Percentiles rank a stretch among this genome's conserved stretches.
These are phyloP conservation scores for Lachnum nothofagi DNA, from an alignment of 2,329 filamentous ascomycete species.

Conservation along the genomic window DNA sequence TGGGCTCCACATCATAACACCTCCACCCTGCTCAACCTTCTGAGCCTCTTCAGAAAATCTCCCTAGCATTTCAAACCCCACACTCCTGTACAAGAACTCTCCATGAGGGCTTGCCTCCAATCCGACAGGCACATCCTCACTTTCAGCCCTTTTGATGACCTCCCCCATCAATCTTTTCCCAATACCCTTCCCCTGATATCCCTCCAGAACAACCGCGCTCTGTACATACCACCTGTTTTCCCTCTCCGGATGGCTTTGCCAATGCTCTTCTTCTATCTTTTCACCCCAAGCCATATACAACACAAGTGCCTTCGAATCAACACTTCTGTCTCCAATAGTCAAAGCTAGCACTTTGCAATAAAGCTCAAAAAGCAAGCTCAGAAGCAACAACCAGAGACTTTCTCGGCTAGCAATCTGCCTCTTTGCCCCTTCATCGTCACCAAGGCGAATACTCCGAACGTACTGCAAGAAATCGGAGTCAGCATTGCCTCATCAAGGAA, in stretches of 20 bases:
- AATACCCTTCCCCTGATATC: conserved; percentile 23
- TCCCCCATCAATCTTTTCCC: conserved; percentile 28
- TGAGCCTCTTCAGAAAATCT: conserved; percentile 6
- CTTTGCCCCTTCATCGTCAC: conserved; percentile 21
- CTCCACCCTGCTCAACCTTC: conserved; percentile 4
- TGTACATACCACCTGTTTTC: conserved; percentile 25
- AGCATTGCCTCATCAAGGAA: no score
- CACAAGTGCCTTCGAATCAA: conserved; percentile 2
- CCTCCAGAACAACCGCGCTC: conserved; percentile 20
- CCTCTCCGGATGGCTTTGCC: conserved; percentile 17
- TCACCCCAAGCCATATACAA: conserved; percentile 6
- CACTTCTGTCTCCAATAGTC: conserved; percentile 7
- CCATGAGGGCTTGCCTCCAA: conserved; percentile 24
- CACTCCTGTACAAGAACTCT: conserved; percentile 23
- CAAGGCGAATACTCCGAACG: conserved; percentile 19
- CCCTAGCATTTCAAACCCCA: conserved; percentile 23
- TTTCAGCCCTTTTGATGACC: conserved; percentile 21
- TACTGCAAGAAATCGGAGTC: no score
- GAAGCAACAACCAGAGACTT: conserved; percentile 5
- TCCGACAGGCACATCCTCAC: conserved; percentile 22
- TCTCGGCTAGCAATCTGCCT: conserved; percentile 8
- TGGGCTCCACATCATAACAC: conserved; percentile 15
- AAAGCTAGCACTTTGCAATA: conserved; percentile 7
- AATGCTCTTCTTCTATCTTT: conserved; percentile 15
- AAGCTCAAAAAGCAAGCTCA: conserved; percentile 5